phyloP scores from a whole-genome alignment of 2,329 filamentous ascomycete genomes.

The Penicillium polonicum region DNA sequence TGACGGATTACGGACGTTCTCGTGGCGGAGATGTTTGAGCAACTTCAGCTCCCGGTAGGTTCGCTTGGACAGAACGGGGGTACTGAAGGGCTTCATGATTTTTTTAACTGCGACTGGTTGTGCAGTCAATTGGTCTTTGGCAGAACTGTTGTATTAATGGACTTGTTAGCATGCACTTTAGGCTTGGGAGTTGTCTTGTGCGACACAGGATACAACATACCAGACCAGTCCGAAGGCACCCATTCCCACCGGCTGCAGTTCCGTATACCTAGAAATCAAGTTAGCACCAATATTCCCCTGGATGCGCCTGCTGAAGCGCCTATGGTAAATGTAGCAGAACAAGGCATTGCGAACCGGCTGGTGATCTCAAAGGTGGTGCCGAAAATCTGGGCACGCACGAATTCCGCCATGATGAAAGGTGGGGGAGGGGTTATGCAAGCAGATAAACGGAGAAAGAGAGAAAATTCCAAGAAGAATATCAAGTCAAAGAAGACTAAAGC shows the following conservation, averaged over 20 bases:
- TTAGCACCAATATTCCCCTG: not conserved
- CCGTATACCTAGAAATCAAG: conserved; percentile 71
- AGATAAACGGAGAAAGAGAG: conserved; percentile 12
- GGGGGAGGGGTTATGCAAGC: not conserved
- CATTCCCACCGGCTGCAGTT: conserved; percentile 98
- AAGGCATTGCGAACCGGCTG: conserved; percentile 66
- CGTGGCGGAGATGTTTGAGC: conserved; percentile 91
- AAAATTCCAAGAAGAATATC: conserved; percentile 9
- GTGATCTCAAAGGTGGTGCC: conserved; percentile 99
- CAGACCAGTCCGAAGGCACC: conserved; percentile 97
- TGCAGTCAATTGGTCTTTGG: conserved; percentile 93
- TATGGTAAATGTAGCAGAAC: not conserved
- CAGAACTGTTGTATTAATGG: conserved; percentile 63
- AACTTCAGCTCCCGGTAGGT: conserved; percentile 98
- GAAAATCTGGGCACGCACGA: conserved; percentile 98
- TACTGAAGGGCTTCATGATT: conserved; percentile 99
- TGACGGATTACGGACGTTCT: conserved; percentile 65
- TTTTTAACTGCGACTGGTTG: conserved; percentile 99
- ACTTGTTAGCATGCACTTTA: conserved; percentile 16
- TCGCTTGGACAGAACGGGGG: conserved; percentile 94
- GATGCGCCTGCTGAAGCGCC: not conserved
- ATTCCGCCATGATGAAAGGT: conserved; percentile 81
- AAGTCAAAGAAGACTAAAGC: conserved; percentile 1
- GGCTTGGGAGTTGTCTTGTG: not conserved
- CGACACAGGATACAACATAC: conserved; percentile 53